Evolutionary conservation across 106 monocot genomes (phyloP).

Genomic region (Triglochin maritima): DNA sequence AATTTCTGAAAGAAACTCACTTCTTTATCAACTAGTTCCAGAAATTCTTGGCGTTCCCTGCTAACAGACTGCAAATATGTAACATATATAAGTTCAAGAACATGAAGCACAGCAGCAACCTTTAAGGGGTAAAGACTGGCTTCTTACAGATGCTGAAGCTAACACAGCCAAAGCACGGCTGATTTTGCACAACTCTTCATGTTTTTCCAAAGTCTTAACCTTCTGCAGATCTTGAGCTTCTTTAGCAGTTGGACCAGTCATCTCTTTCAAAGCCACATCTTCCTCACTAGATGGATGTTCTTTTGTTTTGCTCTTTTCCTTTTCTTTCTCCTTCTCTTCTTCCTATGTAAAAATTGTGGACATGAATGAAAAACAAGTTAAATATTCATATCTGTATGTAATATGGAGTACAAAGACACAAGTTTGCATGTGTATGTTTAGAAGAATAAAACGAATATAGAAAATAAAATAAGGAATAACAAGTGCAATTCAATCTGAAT

Average conservation of each 20-base stretch:
- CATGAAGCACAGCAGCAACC: background rate
- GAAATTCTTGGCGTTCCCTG: constrained; percentile 70
- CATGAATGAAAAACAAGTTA: background rate
- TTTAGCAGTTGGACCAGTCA: constrained; percentile 45
- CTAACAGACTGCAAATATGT: constrained; percentile 62
- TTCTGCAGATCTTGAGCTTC: constrained; percentile 36
- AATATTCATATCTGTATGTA: background rate
- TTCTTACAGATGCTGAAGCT: constrained; percentile 77
- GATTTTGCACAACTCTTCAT: constrained; percentile 72
- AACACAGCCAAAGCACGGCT: constrained; percentile 84
- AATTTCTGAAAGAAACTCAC: constrained; percentile 13
- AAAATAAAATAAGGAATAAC: too few relatives aligned
- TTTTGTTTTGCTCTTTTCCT: constrained; percentile 39
- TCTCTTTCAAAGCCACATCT: constrained; percentile 56
- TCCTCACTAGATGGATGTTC: constrained; percentile 32
- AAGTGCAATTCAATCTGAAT: too few relatives aligned
- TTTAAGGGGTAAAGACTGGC: background rate
- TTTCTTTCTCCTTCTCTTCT: constrained; percentile 63
- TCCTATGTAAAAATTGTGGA: constrained; percentile 19
- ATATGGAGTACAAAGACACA: too few relatives aligned
- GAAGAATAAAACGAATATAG: too few relatives aligned
- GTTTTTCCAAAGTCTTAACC: constrained; percentile 37
- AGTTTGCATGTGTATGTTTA: too few relatives aligned
- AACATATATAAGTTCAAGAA: background rate
- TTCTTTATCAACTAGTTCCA: constrained; percentile 78